Base-by-base conservation (phyloP, 768 basidiomycete species). In the Suillus variegatus region DNA sequence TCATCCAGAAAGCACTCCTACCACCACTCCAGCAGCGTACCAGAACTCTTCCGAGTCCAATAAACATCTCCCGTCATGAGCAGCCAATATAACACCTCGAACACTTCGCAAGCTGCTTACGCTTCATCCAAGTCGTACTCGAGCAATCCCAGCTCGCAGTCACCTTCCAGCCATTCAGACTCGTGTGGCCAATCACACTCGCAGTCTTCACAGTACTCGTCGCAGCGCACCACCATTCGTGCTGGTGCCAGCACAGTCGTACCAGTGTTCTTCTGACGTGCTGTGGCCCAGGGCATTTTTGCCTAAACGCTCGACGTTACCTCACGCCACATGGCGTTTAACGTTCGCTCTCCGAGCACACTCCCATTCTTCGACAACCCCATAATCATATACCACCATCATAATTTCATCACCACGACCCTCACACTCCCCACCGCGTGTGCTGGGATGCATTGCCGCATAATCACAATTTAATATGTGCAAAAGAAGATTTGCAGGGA, bases 201-300 rank as follows among this genome's bases (percentile, higher is more conserved):
- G 13, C 75, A 76, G 22, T 65, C 74, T 14, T 66, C 75, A 65
- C 71, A 70, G 60, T 66, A 65, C 61, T 65, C 68, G 25, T 46
- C 76, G 4, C 52, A 72, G 28, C 70, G 66, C 66, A 79, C 79
- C 28, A 79, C 81, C 14, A 82, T 88, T 63, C 82, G 82, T 64
- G 82, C 82, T 18, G 80, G 80, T 54, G 86, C 87, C 52, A 79
- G 82, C 47, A 74, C 80, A 20, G 82, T 79, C 36, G 87, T 83
- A 52, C 80, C 88, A 57, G 82, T 86, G 43, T 88, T 89, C 79
- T 89, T 89, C 79, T 89, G 74, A 80, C 35, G 12, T 51, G 28
- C 32, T 32, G 32, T 32, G 32, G 32, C 32, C 32, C 32, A 25
- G 8, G 32, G 32, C 55, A 35, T 32, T 22, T 51, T 56, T 55